Evolutionary conservation across 208 protist genomes (phyloP).

Genomic region (Trypanosoma platydactyli): DNA sequence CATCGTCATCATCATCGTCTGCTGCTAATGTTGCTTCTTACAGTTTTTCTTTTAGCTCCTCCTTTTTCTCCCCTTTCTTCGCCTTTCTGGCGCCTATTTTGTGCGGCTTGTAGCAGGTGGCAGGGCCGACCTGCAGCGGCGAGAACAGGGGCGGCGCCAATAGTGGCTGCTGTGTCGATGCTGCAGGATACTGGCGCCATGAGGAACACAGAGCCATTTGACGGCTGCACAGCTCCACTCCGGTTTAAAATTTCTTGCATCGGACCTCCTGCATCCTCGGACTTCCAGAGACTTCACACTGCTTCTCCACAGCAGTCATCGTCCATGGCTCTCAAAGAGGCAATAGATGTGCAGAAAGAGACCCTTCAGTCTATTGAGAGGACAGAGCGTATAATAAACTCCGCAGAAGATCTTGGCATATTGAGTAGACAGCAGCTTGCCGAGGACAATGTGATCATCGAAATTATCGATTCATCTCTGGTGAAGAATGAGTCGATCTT

Average conservation of each 20-base stretch:
- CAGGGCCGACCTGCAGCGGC: no score
- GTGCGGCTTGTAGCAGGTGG: neutral
- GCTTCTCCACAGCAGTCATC: neutral
- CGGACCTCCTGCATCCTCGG: neutral
- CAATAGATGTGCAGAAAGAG: slow-evolving; percentile 18
- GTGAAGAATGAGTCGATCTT: slow-evolving; percentile 12
- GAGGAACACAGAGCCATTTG: no score
- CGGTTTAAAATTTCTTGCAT: neutral
- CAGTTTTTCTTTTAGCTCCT: no score
- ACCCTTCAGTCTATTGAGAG: slow-evolving; percentile 10
- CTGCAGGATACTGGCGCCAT: no score
- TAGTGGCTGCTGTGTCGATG: no score
- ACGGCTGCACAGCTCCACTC: neutral
- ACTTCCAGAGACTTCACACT: neutral
- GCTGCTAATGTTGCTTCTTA: neutral
- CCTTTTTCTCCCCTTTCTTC: neutral
- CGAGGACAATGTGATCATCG: slow-evolving; percentile 17
- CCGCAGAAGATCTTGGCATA: slow-evolving; percentile 8
- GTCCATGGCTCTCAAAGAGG: slow-evolving; percentile 1
- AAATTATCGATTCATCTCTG: slow-evolving; percentile 18
- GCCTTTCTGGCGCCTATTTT: neutral
- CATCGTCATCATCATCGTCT: neutral
- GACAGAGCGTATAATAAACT: slow-evolving; percentile 19
- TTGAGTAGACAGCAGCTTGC: slow-evolving; percentile 4
- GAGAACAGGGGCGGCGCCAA: no score